These are phyloP conservation scores for Saccharomyces uvarum DNA, from an alignment of 1,139 yeast genomes.

Conservation along the genomic window DNA sequence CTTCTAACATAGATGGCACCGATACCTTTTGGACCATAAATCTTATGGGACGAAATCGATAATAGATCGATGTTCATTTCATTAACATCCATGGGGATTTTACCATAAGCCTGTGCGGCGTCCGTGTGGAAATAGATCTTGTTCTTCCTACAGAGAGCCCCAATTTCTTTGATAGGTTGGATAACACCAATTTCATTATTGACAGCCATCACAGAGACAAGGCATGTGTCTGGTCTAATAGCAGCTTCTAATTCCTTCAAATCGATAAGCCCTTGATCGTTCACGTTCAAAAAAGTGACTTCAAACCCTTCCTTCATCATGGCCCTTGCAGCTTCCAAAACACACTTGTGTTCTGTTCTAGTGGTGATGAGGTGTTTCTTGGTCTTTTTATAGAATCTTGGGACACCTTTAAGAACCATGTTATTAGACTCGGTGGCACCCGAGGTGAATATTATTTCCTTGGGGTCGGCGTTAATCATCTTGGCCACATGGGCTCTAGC, in stretches of 20 bases:
- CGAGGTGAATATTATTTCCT: constrained; percentile 91
- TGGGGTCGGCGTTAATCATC: constrained; percentile 87
- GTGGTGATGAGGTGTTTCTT: constrained; percentile 92
- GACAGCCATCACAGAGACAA: constrained; percentile 95
- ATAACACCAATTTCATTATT: constrained; percentile 97
- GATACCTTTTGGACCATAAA: constrained; percentile 96
- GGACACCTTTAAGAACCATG: constrained; percentile 91
- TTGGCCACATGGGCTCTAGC: constrained; percentile 79
- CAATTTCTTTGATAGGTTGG: constrained; percentile 93
- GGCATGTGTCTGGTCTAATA: constrained; percentile 82
- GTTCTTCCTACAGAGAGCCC: constrained; percentile 72
- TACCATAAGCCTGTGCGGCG: constrained; percentile 96
- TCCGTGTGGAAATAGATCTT: constrained; percentile 98
- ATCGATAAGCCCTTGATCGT: constrained; percentile 68
- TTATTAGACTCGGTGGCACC: constrained; percentile 98
- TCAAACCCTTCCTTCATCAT: constrained; percentile 96
- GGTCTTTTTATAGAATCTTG: constrained; percentile 81
- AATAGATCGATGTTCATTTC: constrained; percentile 85
- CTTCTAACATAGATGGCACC: constrained; percentile 95
- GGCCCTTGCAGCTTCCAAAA: constrained; percentile 87
- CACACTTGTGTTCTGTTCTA: constrained; percentile 97
- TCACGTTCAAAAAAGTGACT: constrained; percentile 85
- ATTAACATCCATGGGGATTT: constrained; percentile 86
- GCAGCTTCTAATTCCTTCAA: constrained; percentile 72
- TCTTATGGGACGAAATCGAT: constrained; percentile 92